phyloP scores from a whole-genome alignment of 768 basidiomycete genomes.

The Grammothele lineata region DNA sequence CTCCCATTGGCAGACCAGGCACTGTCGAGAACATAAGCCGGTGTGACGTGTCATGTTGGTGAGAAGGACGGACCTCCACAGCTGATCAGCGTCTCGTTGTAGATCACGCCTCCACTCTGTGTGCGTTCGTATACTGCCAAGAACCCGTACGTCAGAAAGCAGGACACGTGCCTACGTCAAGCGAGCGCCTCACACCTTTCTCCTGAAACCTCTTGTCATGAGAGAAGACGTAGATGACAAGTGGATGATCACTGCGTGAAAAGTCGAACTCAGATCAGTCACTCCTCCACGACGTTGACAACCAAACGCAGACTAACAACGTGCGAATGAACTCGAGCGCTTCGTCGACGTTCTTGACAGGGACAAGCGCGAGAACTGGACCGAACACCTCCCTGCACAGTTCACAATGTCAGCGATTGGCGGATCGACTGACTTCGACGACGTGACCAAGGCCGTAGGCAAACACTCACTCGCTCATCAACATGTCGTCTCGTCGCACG shows the following conservation, averaged over 20 bases:
- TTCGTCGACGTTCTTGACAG: constrained; percentile 62
- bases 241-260: constrained; percentile 56
- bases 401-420: neutral
- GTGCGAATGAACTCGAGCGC: constrained; percentile 64
- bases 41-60: constrained; percentile 33
- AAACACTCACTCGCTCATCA: constrained; percentile 68
- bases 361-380: constrained; percentile 70
- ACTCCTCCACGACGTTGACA: no score
- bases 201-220: constrained; percentile 52
- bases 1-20: constrained; percentile 68
- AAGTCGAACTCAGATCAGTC: no score
- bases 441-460: no score
- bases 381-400: constrained; percentile 82
- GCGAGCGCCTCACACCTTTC: constrained; percentile 56
- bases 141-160: no score
- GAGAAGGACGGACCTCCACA: constrained; percentile 46
- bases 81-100: constrained; percentile 64
- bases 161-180: no score
- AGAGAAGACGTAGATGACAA: constrained; percentile 76
- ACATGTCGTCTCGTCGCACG: constrained; percentile 56
- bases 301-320: constrained; percentile 31
- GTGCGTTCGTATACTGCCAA: no score
- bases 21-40: constrained; percentile 39
- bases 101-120: constrained; percentile 60
- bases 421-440: neutral